Evolutionary conservation across 192 early-diverging fungal species (phyloP), one percentile per base, ranked within the genome.

Genomic region (Backusella westeae): DNA sequence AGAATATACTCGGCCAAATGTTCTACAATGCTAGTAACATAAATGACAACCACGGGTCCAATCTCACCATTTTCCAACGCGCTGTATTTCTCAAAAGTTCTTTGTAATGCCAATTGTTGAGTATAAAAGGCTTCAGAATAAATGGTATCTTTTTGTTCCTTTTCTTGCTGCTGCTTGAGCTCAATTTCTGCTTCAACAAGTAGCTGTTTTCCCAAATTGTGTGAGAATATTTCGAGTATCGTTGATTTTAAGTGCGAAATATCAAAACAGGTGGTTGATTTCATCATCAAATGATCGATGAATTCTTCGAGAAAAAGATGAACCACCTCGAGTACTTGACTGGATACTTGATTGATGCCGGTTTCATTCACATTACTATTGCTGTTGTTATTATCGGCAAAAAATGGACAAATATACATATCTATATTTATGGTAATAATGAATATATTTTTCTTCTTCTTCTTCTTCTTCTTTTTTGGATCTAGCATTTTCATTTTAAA

Each of bases 161-260:
- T 83, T n/a, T 63, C 56, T 6, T 80, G 77, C 73, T 86, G 87
- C 17, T 80, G 83, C 68, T 87, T 87, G 17, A 88, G 81, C 71
- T 90, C 87, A 12, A 90, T 76, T 66, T 90, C 89, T 12, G 89
- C 87, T 69, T 90, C 89, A 12, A 87, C 84, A 59, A 90, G 84
- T 3, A 86, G 81, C 56, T 88, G 85, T 72, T 90, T 90, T 41
- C 89, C 89, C 0, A 90, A 78, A 19, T 77, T 80, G 32, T 83
- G 80, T 3, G 89, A 84, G 39, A 90, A 75, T 12, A 84, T 77
- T 39, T 80, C 75, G 9, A 81, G 75, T 19, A 85, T 76, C 0
- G 82, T 65, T 7, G 77, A 42, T 59, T 90, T 90, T 72, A 90
- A 81, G 17, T 79, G 75, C 17, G 70, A 76, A 8, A 87, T 76